phyloP scores from a whole-genome alignment of 2,329 filamentous ascomycete species.

The Aspergillus sp. region DNA sequence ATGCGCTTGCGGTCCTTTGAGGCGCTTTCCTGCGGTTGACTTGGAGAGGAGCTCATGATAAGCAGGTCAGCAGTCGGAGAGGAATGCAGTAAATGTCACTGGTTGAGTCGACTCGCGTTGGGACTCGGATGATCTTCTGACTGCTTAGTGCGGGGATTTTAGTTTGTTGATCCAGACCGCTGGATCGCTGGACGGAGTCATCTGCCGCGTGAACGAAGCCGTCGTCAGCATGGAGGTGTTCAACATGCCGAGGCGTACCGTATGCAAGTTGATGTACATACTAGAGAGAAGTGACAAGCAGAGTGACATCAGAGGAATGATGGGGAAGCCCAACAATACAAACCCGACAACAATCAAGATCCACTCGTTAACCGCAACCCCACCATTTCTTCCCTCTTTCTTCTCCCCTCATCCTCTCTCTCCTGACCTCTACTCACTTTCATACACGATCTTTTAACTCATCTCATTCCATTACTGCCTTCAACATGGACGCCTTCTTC shows the following conservation, averaged over 20 bases:
- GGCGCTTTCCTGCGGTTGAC: background rate
- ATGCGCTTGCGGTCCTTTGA: conserved; percentile 9
- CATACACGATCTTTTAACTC: background rate
- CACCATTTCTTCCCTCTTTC: background rate
- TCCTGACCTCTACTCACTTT: background rate
- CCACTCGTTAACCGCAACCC: background rate
- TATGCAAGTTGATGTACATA: background rate
- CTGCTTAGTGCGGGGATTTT: background rate
- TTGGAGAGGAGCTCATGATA: background rate
- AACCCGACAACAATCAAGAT: too few species aligned
- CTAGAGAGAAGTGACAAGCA: background rate
- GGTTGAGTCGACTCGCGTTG: background rate
- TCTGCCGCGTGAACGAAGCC: background rate
- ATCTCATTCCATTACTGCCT: background rate
- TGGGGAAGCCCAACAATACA: too few species aligned
- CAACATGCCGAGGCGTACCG: background rate
- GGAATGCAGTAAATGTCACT: background rate
- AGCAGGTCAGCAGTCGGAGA: background rate
- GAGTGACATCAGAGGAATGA: background rate
- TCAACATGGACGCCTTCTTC: conserved; percentile 20
- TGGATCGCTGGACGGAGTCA: background rate
- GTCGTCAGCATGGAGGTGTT: background rate
- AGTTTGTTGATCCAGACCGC: background rate
- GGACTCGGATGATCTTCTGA: background rate
- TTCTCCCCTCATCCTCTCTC: background rate